These are phyloP conservation scores for Castanea sativa DNA, from an alignment of 306 rosid species.

Conservation along the genomic window DNA sequence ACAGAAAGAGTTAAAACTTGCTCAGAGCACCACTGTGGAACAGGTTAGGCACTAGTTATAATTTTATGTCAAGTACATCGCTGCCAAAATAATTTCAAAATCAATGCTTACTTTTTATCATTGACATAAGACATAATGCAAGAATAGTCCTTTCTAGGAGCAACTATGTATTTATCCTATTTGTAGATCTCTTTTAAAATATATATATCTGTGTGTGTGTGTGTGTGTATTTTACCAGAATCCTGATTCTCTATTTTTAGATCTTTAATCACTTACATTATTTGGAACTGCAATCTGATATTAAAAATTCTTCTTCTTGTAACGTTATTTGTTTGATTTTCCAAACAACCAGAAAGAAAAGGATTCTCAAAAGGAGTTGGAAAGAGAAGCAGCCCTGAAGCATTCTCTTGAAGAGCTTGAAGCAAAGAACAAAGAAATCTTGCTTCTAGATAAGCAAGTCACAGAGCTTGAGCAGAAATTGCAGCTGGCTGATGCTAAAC, in stretches of 20 bases:
- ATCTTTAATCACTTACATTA: background rate
- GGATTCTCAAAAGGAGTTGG: constrained; percentile 50
- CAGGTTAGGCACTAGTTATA: constrained; percentile 44
- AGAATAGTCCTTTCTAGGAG: background rate
- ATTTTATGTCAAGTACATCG: background rate
- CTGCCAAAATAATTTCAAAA: background rate
- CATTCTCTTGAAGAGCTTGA: constrained; percentile 67
- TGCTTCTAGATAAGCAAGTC: constrained; percentile 60
- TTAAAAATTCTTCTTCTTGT: background rate
- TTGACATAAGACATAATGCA: background rate
- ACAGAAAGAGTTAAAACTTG: constrained; percentile 64
- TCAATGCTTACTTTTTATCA: background rate
- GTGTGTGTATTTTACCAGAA: background rate
- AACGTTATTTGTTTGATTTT: constrained; percentile 16
- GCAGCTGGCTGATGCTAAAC: constrained; percentile 45
- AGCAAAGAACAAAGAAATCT: constrained; percentile 58
- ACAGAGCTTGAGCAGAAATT: constrained; percentile 70
- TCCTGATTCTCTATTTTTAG: background rate
- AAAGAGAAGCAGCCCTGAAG: constrained; percentile 56
- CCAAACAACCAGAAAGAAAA: constrained; percentile 56
- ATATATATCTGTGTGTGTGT: too few species aligned
- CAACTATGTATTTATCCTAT: background rate
- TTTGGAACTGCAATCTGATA: constrained; percentile 7
- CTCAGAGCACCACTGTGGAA: constrained; percentile 43
- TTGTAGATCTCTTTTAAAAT: background rate